These are phyloP conservation scores for Mimosa pudica DNA, from an alignment of 306 rosid species.

Conservation along the genomic window DNA sequence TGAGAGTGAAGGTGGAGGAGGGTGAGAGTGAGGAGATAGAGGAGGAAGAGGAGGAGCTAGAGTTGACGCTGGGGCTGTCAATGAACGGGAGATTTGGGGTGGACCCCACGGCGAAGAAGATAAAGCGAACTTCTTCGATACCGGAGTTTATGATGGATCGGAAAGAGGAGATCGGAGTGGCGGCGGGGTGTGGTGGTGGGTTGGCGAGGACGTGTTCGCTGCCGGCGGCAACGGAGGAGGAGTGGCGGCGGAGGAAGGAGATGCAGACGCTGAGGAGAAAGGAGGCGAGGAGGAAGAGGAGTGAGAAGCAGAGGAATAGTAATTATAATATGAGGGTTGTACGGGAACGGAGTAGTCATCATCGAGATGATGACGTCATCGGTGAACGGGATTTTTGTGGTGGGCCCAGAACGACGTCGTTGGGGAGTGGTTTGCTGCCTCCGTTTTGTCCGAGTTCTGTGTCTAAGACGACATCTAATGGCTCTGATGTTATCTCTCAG, in stretches of 20 bases:
- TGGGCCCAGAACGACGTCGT: constrained; percentile 18
- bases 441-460: constrained; percentile 30
- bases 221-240: constrained; percentile 66
- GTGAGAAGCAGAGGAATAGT: constrained; percentile 64
- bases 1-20: constrained; percentile 32
- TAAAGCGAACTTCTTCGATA: constrained; percentile 59
- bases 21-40: constrained; percentile 6
- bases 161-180: constrained; percentile 9
- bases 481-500: constrained; percentile 56
- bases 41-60: constrained; percentile 53
- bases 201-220: constrained; percentile 65
- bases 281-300: constrained; percentile 71
- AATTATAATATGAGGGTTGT: constrained; percentile 27
- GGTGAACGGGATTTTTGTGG: not conserved
- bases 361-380: constrained; percentile 34
- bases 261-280: constrained; percentile 70
- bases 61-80: constrained; percentile 77
- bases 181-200: not conserved
- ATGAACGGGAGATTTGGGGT: constrained; percentile 77
- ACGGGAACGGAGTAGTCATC: constrained; percentile 36
- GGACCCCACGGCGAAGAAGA: constrained; percentile 64
- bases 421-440: constrained; percentile 31
- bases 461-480: constrained; percentile 40
- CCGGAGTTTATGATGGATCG: constrained; percentile 45
- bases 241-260: constrained; percentile 79